A percentile compares a stretch with the other conserved stretches of the same genome.
Evolutionary conservation across 148 eudicot genomes (phyloP).

Genomic region (Vaccinium myrtillus): DNA sequence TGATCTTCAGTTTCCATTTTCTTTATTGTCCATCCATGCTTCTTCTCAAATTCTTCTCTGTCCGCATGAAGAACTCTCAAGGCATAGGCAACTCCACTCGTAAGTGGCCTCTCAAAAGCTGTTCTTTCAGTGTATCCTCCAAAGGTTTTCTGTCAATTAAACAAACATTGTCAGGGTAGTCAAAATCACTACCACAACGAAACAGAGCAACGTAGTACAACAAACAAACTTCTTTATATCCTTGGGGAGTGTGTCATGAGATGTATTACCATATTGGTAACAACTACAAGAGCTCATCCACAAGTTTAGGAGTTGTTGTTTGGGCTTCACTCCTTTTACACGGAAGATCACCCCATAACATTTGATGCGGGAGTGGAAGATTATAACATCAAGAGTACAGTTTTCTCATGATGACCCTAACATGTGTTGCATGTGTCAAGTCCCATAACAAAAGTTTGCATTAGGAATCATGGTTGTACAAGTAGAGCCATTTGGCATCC

Average conservation of each 20-base stretch:
- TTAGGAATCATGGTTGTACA: neutral
- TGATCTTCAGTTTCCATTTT: conserved; percentile 86
- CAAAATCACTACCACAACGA: conserved; percentile 7
- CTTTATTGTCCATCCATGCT: conserved; percentile 87
- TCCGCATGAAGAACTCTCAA: conserved; percentile 72
- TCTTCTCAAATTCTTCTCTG: conserved; percentile 71
- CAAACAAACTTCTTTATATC: neutral
- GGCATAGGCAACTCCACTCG: conserved; percentile 97
- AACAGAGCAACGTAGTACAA: neutral
- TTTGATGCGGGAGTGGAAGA: neutral
- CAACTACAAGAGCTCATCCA: neutral
- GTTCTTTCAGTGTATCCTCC: conserved; percentile 83
- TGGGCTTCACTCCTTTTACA: neutral
- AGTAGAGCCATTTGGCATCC: neutral
- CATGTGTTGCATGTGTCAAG: neutral
- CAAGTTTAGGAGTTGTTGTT: neutral
- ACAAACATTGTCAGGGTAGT: neutral
- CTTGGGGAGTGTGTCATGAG: neutral
- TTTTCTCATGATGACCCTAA: neutral
- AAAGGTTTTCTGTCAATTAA: conserved; percentile 66
- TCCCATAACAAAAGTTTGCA: neutral
- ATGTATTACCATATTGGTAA: neutral
- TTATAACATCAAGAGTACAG: neutral
- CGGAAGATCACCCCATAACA: neutral
- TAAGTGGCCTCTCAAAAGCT: conserved; percentile 92